Conservation (phyloP, 208 protist genomes). For the Trypanosomatidae sp. region DNA sequence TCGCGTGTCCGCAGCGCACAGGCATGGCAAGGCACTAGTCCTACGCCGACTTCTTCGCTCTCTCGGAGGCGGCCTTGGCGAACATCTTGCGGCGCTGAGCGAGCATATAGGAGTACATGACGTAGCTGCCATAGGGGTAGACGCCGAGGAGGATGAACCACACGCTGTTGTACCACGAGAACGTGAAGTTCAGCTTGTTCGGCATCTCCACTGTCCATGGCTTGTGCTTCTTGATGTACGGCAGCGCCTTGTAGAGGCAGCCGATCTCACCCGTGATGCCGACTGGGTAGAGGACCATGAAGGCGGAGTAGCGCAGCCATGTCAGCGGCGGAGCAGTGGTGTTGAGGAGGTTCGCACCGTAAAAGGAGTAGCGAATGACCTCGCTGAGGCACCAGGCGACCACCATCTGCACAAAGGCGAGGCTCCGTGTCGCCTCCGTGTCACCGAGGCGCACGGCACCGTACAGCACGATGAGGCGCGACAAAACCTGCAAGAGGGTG, state of each 20-base stretch:
- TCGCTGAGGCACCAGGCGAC: slow-evolving; percentile 85
- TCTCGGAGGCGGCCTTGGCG: slow-evolving; percentile 13
- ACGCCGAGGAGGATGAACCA: slow-evolving; percentile 68
- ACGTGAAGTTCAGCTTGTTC: slow-evolving; percentile 79
- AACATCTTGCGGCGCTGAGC: slow-evolving; percentile 79
- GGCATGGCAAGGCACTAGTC: not conserved
- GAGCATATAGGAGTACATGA: slow-evolving; percentile 93
- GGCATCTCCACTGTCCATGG: slow-evolving; percentile 72
- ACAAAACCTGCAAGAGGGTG: slow-evolving; percentile 88
- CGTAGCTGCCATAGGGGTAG: slow-evolving; percentile 83
- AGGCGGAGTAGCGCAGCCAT: slow-evolving; percentile 91
- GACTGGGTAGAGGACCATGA: slow-evolving; percentile 90
- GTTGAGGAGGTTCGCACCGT: slow-evolving; percentile 60
- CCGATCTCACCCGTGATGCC: slow-evolving; percentile 89
- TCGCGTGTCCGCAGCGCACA: not conserved
- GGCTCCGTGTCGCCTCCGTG: slow-evolving; percentile 38
- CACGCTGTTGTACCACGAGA: slow-evolving; percentile 76
- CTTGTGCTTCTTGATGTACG: slow-evolving; percentile 63
- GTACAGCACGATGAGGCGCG: slow-evolving; percentile 84
- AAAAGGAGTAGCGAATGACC: slow-evolving; percentile 91
- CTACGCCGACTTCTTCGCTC: slow-evolving; percentile 27
- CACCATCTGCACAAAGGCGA: slow-evolving; percentile 74
- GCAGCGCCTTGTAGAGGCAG: slow-evolving; percentile 75
- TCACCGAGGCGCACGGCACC: slow-evolving; percentile 72
- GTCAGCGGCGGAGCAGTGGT: slow-evolving; percentile 44